Evolutionary conservation across 768 basidiomycete species (phyloP), one percentile per base, ranked within the genome.

Genomic region (Suillus fuscotomentosus): DNA sequence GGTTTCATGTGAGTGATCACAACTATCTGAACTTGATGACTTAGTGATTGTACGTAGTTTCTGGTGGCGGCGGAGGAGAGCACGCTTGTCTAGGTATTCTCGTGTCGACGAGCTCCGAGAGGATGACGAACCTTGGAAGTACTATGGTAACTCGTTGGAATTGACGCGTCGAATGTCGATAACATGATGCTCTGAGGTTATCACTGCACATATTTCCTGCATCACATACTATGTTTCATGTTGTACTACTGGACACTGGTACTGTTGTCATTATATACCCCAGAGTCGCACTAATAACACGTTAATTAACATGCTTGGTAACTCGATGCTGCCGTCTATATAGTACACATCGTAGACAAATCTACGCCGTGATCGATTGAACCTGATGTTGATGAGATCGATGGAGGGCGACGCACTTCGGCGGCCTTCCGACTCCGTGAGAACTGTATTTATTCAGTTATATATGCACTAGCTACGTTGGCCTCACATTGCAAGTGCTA

Each of bases 1-100:
- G 69, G 47, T 6, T 74, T 78, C 68, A 71, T 81, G 79, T 80
- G 65, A 64, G 79, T 73, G 51, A 61, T 24, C 11, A 38, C 47
- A 42, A 36, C 3, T 24, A 14, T 24, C 5, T 53, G 15, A 41
- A 17, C 11, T 6, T 7, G 3, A 24, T 62, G 41, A 43, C 50
- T 20, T 3, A 24, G 34, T 9, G 27, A 2, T 56, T 60, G 15
- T 22, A 17, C 48, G 22, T 59, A 75, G 73, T 38, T 75, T 75
- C 63, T 75, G 73, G 74, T 70, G 74, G 73, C 72, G 75, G 45
- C 68, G n/a, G 60, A 62, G 62, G 31, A 54, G 0, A 22, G 74
- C 76, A 53, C 69, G 68, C 3, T 48, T 65, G 55, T 67, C 10
- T 10, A 63, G 63, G 3, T 74, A 75, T 63, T 39, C 36, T 7